phyloP scores from a whole-genome alignment of 2,329 filamentous ascomycete genomes.

The Arthrobotrys entomopaga region DNA sequence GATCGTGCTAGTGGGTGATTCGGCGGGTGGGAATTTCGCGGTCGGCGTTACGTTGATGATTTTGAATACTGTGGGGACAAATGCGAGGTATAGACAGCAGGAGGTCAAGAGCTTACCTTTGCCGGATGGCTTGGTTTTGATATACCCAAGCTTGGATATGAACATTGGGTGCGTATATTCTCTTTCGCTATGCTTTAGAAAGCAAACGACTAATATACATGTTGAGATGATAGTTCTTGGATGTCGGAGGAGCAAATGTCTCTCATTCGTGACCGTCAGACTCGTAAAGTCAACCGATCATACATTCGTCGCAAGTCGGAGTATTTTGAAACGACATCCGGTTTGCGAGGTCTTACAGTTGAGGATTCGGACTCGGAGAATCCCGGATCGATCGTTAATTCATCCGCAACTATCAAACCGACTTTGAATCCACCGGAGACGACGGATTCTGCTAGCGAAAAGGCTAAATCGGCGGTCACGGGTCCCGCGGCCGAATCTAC shows the following conservation, averaged over 20 bases:
- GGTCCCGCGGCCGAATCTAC: conserved; percentile 57
- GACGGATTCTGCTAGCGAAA: conserved; percentile 24
- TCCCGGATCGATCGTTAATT: conserved; percentile 65
- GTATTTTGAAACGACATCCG: conserved; percentile 81
- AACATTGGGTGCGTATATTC: conserved; percentile 75
- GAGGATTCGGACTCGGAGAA: conserved; percentile 65
- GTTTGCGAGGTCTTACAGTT: conserved; percentile 77
- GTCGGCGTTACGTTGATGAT: conserved; percentile 88
- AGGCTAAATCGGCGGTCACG: conserved; percentile 44
- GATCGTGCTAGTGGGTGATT: conserved; percentile 80
- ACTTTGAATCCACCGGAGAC: conserved; percentile 28
- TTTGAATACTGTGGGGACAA: conserved; percentile 68
- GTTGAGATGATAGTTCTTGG: conserved; percentile 73
- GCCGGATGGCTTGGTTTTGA: conserved; percentile 82
- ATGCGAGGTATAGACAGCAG: conserved; percentile 53
- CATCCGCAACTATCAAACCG: conserved; percentile 66
- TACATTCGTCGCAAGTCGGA: conserved; percentile 81
- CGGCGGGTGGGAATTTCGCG: conserved; percentile 82
- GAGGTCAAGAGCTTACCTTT: conserved; percentile 68
- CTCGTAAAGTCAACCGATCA: conserved; percentile 78
- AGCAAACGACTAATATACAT: neutral
- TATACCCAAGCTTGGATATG: conserved; percentile 93
- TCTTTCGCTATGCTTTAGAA: neutral
- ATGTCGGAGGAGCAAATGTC: conserved; percentile 99
- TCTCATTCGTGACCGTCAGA: conserved; percentile 83